Evolutionary conservation across 2,329 filamentous ascomycete species (phyloP).

Genomic region (Zymoseptoria pseudotritici): DNA sequence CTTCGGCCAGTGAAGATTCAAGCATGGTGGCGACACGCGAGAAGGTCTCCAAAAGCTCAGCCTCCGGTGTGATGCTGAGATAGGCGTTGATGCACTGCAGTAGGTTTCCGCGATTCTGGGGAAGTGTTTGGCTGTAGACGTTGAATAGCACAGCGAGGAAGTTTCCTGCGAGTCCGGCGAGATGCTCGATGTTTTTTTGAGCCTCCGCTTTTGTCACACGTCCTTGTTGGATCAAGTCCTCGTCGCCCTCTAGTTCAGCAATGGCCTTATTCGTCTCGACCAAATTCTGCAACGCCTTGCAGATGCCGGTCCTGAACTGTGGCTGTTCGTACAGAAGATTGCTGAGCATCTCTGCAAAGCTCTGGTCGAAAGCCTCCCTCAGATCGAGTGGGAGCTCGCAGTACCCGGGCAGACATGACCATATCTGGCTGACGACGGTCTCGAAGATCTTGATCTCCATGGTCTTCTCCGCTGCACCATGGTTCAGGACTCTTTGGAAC

Average conservation of each 20-base stretch:
- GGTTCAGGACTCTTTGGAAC: constrained; percentile 80
- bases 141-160: constrained; percentile 97
- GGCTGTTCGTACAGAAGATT: constrained; percentile 90
- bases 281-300: constrained; percentile 73
- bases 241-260: constrained; percentile 57
- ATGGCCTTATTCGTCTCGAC: constrained; percentile 90
- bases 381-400: constrained; percentile 82
- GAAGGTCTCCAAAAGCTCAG: constrained; percentile 82
- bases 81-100: constrained; percentile 92
- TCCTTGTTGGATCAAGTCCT: constrained; percentile 69
- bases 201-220: constrained; percentile 69
- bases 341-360: constrained; percentile 81
- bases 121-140: constrained; percentile 92
- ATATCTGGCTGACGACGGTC: constrained; percentile 89
- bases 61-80: constrained; percentile 59
- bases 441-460: constrained; percentile 98
- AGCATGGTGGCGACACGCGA: constrained; percentile 79
- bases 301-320: constrained; percentile 78
- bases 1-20: constrained; percentile 58
- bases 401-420: constrained; percentile 89
- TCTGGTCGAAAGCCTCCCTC: constrained; percentile 64
- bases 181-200: constrained; percentile 70
- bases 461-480: constrained; percentile 75
- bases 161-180: constrained; percentile 74
- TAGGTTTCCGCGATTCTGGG: constrained; percentile 83